Evolutionary conservation across 108 stramenopile species (phyloP), one percentile per base, ranked within the genome.

Genomic region (Fistulifera solaris): DNA sequence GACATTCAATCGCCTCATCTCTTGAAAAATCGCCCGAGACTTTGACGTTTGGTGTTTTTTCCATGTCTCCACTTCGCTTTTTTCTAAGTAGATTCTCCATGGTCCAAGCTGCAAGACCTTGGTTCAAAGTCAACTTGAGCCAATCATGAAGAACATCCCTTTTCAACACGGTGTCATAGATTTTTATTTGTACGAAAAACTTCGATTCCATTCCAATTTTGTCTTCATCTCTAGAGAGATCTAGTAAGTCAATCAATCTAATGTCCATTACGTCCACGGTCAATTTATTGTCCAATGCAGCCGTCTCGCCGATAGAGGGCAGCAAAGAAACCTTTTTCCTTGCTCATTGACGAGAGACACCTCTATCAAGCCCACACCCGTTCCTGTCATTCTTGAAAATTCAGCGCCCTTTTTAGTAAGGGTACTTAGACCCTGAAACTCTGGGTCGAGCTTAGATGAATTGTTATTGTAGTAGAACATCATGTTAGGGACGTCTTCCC

Each of bases 211-310:
- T 3, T 11, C 16, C 21, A 19, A 8, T 11, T 4, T 21, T 11
- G 6, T 6, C 4, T 11, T 17, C 6, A 11, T 22, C 50, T 8
- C 19, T 17, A 11, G 44, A 50, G 10, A 19, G 31, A 27, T 61
- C 54, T 31, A 73, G 39, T 5, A 58, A 59, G 39, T 68, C 51
- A 18, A 73, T 35, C 48, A 87, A 51, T 21, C 48, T 61, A 28
- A 87, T 49, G 31, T 83, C 71, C 41, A 83, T 59, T 17, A 83
- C 63, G 1, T 81, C 85, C 44, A 87, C 81, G 4, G 81, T 81
- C 18, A 66, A 67, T 42, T 78, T 80, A 25, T 72, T 70, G 54
- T 81, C 51, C 19, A 45, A 6, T 8, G 4, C 44, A 3, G 44
- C 19, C 44, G 21, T 17, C 6, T 19, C 19, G 4, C 6, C 11